phyloP scores from a whole-genome alignment of 2,329 filamentous ascomycete species.

The Ophiosphaerella korrae region DNA sequence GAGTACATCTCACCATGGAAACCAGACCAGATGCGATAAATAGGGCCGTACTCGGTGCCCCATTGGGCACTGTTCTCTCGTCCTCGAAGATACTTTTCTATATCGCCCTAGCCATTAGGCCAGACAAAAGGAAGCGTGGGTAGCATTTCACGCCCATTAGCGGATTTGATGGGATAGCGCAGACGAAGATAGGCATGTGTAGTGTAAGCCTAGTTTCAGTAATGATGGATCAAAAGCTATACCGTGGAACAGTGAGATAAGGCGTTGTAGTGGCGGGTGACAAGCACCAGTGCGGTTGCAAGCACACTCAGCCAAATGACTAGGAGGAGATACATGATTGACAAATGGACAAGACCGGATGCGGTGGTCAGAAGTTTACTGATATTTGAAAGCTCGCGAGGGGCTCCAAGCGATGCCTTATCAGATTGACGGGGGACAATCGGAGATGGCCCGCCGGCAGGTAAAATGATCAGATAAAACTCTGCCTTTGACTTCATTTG shows the following conservation, averaged over 20 bases:
- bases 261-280: neutral
- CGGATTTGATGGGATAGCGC: slow-evolving; percentile 10
- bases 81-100: slow-evolving; percentile 50
- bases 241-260: slow-evolving; percentile 4
- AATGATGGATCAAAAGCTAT: neutral
- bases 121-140: slow-evolving; percentile 22
- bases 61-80: slow-evolving; percentile 40
- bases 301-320: neutral
- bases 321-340: neutral
- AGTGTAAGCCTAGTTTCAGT: neutral
- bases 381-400: too few relatives aligned
- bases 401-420: neutral
- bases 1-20: slow-evolving; percentile 48
- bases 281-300: neutral
- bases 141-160: slow-evolving; percentile 1
- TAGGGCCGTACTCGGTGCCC: slow-evolving; percentile 38
- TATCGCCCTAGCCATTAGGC: slow-evolving; percentile 40
- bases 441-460: neutral
- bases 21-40: slow-evolving; percentile 48
- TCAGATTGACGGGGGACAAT: neutral
- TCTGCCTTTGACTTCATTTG: neutral
- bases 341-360: neutral
- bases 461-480: slow-evolving; percentile 14
- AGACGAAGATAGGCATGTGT: slow-evolving; percentile 5
- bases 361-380: neutral